These are phyloP conservation scores for Russula ochroleuca DNA, from an alignment of 768 basidiomycete species.

Conservation along the genomic window DNA sequence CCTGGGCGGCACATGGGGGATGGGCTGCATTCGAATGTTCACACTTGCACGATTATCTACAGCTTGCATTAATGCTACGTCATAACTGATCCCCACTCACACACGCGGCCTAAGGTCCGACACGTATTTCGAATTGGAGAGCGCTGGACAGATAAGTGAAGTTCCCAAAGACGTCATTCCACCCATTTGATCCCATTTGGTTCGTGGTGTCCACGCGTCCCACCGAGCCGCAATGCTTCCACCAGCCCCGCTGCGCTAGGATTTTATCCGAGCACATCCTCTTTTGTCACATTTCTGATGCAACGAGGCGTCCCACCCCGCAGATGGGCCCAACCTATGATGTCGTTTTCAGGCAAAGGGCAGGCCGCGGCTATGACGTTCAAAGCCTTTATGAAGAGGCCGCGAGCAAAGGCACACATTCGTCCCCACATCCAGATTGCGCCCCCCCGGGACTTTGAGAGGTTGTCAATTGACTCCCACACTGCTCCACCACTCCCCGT, in stretches of 20 bases:
- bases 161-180: constrained; percentile 10
- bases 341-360: constrained; percentile 26
- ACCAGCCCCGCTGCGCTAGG: neutral
- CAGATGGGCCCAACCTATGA: constrained; percentile 5
- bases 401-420: constrained; percentile 9
- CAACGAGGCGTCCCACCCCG: constrained; percentile 12
- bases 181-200: neutral
- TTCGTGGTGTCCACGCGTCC: neutral
- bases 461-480: constrained; percentile 12
- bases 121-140: constrained; percentile 11
- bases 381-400: constrained; percentile 19
- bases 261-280: constrained; percentile 8
- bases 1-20: constrained; percentile 5
- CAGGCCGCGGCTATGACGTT: constrained; percentile 24
- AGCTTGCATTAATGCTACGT: constrained; percentile 13
- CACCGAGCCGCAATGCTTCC: constrained; percentile 4
- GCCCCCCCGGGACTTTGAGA: constrained; percentile 3
- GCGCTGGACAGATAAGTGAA: constrained; percentile 1
- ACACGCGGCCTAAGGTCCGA: neutral
- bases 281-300: constrained; percentile 5
- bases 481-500: neutral
- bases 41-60: constrained; percentile 16
- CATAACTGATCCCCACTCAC: neutral
- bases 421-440: constrained; percentile 13
- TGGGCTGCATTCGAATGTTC: neutral